Conservation (phyloP, 768 basidiomycete species). For the Hypsizygus marmoreus region DNA sequence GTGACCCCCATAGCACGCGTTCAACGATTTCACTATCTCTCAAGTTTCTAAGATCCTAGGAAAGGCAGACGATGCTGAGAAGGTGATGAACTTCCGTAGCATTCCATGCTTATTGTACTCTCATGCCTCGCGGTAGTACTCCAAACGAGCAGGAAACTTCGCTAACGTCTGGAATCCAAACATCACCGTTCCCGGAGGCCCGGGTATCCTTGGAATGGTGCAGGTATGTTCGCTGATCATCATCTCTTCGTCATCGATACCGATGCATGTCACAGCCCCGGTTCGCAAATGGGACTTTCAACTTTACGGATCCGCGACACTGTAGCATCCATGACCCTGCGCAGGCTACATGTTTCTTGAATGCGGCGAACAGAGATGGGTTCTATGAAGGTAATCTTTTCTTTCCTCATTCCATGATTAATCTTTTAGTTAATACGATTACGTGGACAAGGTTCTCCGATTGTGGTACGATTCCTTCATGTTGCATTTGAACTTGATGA, state of each 20-base stretch:
- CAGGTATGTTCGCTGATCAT: slow-evolving; percentile 40
- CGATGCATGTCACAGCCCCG: slow-evolving; percentile 41
- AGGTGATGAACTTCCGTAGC: slow-evolving; percentile 35
- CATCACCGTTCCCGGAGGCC: slow-evolving; percentile 48
- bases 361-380: slow-evolving; percentile 55
- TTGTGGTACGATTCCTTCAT: slow-evolving; percentile 41
- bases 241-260: neutral
- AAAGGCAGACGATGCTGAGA: slow-evolving; percentile 47
- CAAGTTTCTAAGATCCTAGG: slow-evolving; percentile 62
- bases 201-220: slow-evolving; percentile 57
- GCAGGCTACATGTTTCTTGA: slow-evolving; percentile 59
- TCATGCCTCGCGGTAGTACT: slow-evolving; percentile 43
- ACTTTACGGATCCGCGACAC: slow-evolving; percentile 66
- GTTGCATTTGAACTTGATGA: neutral
- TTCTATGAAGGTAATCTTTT: slow-evolving; percentile 59
- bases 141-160: slow-evolving; percentile 56
- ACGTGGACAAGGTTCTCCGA: slow-evolving; percentile 59
- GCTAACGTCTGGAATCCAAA: slow-evolving; percentile 62
- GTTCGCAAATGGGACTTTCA: slow-evolving; percentile 58
- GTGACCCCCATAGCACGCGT: slow-evolving; percentile 48
- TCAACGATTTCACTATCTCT: slow-evolving; percentile 64
- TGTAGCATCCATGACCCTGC: slow-evolving; percentile 65
- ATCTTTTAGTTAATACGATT: too few species aligned
- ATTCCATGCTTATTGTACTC: neutral
- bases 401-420: neutral